Evolutionary conservation across 2,329 filamentous ascomycete genomes (phyloP).

Genomic region (Pyricularia grisea): DNA sequence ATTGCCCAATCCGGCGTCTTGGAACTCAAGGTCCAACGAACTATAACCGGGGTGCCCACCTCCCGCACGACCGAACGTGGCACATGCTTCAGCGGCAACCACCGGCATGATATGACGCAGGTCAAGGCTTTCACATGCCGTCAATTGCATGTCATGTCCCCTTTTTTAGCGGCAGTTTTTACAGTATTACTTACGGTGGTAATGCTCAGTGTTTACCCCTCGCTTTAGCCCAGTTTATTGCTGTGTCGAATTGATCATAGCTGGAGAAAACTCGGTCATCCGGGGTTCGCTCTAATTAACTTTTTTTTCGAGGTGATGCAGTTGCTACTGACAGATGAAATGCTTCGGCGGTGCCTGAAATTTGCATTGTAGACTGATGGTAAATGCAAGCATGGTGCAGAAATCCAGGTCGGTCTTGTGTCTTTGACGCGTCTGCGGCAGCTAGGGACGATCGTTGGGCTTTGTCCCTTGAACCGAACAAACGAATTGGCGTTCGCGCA

Average conservation of each 20-base stretch:
- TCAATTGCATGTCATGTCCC: not conserved
- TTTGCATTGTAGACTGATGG: not conserved
- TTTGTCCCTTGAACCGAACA: not conserved
- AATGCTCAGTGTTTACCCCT: not conserved
- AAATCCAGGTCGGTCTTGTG: not conserved
- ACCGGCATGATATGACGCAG: not conserved
- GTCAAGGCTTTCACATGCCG: conserved; percentile 1
- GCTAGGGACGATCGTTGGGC: not conserved
- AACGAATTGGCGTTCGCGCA: not conserved
- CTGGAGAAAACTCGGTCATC: not conserved
- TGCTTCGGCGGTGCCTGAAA: not conserved
- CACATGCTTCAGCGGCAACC: not conserved
- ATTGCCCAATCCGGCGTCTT: not conserved
- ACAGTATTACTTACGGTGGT: not conserved
- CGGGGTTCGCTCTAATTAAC: not conserved
- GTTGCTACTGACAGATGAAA: not conserved
- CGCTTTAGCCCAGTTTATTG: not conserved
- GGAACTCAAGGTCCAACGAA: not conserved
- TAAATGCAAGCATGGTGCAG: not conserved
- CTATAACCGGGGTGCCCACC: not conserved
- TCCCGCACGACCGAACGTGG: not conserved
- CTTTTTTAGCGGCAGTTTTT: not conserved
- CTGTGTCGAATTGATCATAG: not conserved
- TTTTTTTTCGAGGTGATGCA: not conserved
- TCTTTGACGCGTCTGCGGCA: not conserved